These are phyloP conservation scores for Amanita rubescens DNA, from an alignment of 768 basidiomycete genomes.

Conservation along the genomic window DNA sequence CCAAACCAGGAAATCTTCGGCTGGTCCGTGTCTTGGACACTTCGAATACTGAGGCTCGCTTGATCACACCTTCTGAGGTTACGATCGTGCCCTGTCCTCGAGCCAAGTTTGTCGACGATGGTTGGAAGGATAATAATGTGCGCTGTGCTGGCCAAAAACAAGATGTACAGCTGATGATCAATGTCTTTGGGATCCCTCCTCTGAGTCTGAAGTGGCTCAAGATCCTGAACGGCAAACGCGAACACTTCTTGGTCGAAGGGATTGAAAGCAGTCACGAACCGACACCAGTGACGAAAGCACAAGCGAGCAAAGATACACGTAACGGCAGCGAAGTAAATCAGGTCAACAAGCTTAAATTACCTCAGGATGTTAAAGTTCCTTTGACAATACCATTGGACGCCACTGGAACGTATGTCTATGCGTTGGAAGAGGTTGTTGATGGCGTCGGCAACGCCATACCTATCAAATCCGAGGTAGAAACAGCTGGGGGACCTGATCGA, in stretches of 20 bases:
- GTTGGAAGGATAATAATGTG: conserved; percentile 31
- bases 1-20: conserved; percentile 66
- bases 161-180: conserved; percentile 49
- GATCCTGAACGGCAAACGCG: conserved; percentile 55
- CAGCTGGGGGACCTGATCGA: conserved; percentile 21
- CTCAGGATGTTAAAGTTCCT: conserved; percentile 62
- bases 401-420: conserved; percentile 64
- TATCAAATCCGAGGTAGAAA: conserved; percentile 27
- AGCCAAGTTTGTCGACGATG: conserved; percentile 54
- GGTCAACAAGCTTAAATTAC: conserved; percentile 18
- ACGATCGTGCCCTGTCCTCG: conserved; percentile 78
- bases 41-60: conserved; percentile 63
- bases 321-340: conserved; percentile 3
- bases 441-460: conserved; percentile 70
- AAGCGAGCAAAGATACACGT: conserved; percentile 5
- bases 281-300: conserved; percentile 17
- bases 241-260: conserved; percentile 76
- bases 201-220: conserved; percentile 73
- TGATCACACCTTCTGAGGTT: conserved; percentile 57
- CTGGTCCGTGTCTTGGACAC: conserved; percentile 69
- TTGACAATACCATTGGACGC: conserved; percentile 55
- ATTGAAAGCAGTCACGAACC: conserved; percentile 54
- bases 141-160: conserved; percentile 67
- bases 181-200: conserved; percentile 68
- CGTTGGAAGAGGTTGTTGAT: conserved; percentile 79